A percentile compares a stretch with the other conserved stretches of the same genome.
Evolutionary conservation across 2,329 filamentous ascomycete species (phyloP).

Genomic region (Cadophora sp.): DNA sequence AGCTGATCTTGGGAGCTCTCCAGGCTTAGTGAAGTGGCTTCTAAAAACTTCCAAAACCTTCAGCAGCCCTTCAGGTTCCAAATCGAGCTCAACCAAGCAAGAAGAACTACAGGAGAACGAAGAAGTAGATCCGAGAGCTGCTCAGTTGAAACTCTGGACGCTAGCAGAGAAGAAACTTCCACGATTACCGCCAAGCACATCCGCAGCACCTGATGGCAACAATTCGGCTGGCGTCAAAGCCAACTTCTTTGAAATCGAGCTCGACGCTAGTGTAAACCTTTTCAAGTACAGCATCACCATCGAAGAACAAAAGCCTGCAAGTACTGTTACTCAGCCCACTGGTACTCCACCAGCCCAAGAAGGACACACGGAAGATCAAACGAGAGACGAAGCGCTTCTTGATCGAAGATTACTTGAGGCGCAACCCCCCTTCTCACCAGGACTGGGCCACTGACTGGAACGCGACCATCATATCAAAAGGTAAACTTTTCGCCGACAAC

Average conservation of each 20-base stretch:
- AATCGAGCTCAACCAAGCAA: too few relatives aligned
- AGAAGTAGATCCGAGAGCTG: too few relatives aligned
- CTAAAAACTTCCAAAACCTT: too few relatives aligned
- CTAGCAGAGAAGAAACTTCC: background rate
- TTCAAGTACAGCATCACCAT: conserved; percentile 10
- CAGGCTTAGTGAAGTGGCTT: too few relatives aligned
- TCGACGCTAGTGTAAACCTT: background rate
- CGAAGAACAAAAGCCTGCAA: background rate
- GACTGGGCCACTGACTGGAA: conserved; percentile 12
- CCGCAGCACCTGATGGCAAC: too few relatives aligned
- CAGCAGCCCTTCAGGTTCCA: too few relatives aligned
- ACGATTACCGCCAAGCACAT: background rate
- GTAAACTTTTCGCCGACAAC: background rate
- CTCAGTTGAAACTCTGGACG: background rate
- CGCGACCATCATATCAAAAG: background rate
- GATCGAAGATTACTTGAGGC: background rate
- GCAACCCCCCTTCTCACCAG: background rate
- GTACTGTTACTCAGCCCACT: background rate
- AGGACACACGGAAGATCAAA: background rate
- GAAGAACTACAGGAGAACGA: too few relatives aligned
- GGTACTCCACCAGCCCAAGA: too few relatives aligned
- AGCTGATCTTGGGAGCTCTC: too few relatives aligned
- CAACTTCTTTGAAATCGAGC: conserved; percentile 11
- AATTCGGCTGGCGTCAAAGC: background rate
- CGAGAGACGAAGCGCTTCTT: conserved; percentile 12